Percentiles rank a stretch among this genome's conserved stretches.
phyloP scores from a whole-genome alignment of 345 rosid genomes.

The Camelina hispida region DNA sequence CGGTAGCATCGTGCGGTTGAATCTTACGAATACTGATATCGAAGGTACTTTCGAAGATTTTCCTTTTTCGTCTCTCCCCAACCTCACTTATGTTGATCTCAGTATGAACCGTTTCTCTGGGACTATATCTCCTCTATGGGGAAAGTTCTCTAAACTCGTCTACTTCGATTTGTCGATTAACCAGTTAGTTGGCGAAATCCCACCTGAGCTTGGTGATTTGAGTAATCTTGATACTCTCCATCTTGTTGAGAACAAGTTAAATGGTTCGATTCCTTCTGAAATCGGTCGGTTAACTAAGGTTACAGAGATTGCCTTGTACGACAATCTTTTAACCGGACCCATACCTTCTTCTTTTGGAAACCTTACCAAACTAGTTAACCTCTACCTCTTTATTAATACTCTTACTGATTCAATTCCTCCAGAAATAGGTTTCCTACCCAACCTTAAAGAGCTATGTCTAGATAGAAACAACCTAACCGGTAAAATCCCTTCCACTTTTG shows the following conservation, averaged over 20 bases:
- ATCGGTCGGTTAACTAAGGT: conserved; percentile 44
- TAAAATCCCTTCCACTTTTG: conserved; percentile 46
- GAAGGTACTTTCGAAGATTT: conserved; percentile 55
- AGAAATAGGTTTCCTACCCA: conserved; percentile 47
- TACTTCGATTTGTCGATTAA: conserved; percentile 51
- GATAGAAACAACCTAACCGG: conserved; percentile 46
- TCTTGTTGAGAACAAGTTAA: conserved; percentile 48
- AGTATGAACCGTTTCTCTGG: conserved; percentile 50
- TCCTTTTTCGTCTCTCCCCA: conserved; percentile 51
- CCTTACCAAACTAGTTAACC: conserved; percentile 43
- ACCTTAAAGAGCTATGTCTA: conserved; percentile 47
- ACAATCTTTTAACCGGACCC: conserved; percentile 49
- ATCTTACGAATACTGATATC: conserved; percentile 41
- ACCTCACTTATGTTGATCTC: conserved; percentile 47
- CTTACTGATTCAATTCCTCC: conserved; percentile 45
- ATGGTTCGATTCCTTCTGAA: conserved; percentile 47
- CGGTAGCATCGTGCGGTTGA: conserved; percentile 40
- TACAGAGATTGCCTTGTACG: conserved; percentile 32
- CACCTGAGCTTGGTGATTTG: conserved; percentile 49
- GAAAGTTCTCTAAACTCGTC: conserved; percentile 46
- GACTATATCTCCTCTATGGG: conserved; percentile 45
- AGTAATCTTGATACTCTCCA: conserved; percentile 43
- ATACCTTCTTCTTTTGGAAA: conserved; percentile 48
- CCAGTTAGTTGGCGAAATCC: conserved; percentile 48
- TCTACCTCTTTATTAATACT: conserved; percentile 43